Evolutionary conservation across 2,329 filamentous ascomycete species (phyloP).

Genomic region (Fusarium heterosporum): DNA sequence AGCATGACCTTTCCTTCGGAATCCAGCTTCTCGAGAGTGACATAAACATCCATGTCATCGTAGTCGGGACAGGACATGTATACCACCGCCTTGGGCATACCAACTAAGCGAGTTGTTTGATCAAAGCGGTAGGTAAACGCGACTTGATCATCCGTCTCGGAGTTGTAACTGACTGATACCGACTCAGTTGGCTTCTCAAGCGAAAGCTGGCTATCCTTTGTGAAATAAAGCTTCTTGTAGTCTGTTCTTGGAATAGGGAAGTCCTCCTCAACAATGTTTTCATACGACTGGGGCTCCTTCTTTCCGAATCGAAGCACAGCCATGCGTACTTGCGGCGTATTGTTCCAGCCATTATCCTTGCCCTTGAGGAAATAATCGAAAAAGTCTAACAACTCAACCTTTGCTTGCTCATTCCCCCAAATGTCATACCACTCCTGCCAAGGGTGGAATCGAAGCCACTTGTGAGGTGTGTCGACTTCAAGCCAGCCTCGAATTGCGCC

Average conservation of each 20-base stretch:
- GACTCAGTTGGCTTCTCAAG: fast-evolving
- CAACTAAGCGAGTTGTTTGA: conserved; percentile 11
- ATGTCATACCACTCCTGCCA: conserved; percentile 31
- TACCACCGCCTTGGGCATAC: conserved; percentile 11
- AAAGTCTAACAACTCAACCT: background rate
- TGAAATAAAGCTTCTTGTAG: conserved; percentile 10
- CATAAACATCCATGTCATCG: conserved; percentile 19
- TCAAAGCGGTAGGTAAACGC: background rate
- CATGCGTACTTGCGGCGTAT: background rate
- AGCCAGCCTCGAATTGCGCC: conserved; percentile 14
- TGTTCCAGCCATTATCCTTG: conserved; percentile 3
- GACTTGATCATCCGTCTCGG: conserved; percentile 6
- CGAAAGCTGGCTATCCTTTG: fast-evolving
- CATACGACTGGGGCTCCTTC: conserved; percentile 14
- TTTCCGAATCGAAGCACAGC: conserved; percentile 8
- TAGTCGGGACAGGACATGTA: conserved; percentile 10
- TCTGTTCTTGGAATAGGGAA: conserved; percentile 11
- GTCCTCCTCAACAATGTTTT: conserved; percentile 4
- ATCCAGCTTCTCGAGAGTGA: conserved; percentile 8
- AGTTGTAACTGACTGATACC: background rate
- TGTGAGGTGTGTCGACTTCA: conserved; percentile 4
- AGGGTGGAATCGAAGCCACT: conserved; percentile 20
- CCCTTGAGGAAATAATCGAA: conserved; percentile 14
- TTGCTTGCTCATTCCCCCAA: conserved; percentile 15
- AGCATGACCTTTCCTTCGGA: conserved; percentile 2